Conservation (phyloP, 768 basidiomycete species). For the Boletus speciosus region DNA sequence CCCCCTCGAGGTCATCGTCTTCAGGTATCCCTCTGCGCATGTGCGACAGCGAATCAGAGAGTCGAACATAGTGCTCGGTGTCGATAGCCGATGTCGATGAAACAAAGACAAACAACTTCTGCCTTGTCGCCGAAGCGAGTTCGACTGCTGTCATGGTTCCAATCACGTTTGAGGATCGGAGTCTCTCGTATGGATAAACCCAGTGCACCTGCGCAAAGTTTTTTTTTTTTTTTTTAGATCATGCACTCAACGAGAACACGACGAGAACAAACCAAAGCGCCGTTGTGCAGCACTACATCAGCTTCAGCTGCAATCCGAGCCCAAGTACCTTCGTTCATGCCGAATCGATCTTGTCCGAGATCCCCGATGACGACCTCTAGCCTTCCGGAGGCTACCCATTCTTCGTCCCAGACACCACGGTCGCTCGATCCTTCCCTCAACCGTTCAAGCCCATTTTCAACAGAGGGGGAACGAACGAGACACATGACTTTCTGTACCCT, state of each 20-base stretch:
- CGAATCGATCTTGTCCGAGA: conserved; percentile 71
- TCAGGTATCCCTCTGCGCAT: conserved; percentile 73
- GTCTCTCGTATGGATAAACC: conserved; percentile 96
- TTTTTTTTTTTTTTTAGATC: background rate
- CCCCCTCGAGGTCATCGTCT: conserved; percentile 84
- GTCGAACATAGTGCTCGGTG: conserved; percentile 82
- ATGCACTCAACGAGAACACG: background rate
- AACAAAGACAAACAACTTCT: conserved; percentile 84
- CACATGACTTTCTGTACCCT: conserved; percentile 86
- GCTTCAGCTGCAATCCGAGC: conserved; percentile 60
- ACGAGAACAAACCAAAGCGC: conserved; percentile 78
- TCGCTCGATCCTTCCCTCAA: conserved; percentile 70
- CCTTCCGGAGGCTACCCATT: conserved; percentile 65
- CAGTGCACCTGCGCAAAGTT: conserved; percentile 77
- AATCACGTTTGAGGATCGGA: conserved; percentile 89
- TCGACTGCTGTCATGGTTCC: conserved; percentile 82
- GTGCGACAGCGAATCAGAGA: conserved; percentile 67
- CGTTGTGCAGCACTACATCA: conserved; percentile 90
- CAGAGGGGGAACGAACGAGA: conserved; percentile 73
- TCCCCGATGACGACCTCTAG: conserved; percentile 86
- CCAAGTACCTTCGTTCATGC: conserved; percentile 66
- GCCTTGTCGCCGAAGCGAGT: conserved; percentile 67
- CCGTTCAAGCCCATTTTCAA: conserved; percentile 61
- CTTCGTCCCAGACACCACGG: conserved; percentile 84
- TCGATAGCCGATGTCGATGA: conserved; percentile 96